phyloP scores from a whole-genome alignment of 371 early-diverging fungal species.

The Caulochytrium protostelioides region DNA sequence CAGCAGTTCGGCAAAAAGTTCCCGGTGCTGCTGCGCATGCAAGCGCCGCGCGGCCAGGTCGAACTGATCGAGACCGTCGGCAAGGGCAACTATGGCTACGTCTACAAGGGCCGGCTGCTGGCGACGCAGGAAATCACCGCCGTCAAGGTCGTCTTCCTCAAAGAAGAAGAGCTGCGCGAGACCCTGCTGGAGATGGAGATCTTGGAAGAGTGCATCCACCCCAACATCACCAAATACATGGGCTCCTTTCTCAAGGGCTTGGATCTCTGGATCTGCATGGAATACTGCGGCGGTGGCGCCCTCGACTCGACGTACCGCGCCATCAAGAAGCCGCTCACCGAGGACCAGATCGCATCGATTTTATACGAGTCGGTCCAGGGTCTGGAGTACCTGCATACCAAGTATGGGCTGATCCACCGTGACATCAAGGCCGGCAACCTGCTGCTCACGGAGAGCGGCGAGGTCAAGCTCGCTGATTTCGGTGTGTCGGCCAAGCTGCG shows the following conservation, averaged over 20 bases:
- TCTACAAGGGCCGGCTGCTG: constrained; percentile 27
- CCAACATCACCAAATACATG: constrained; percentile 24
- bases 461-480: constrained; percentile 49
- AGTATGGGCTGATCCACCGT: constrained; percentile 45
- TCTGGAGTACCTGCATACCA: constrained; percentile 42
- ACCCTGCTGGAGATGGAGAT: constrained; percentile 37
- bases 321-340: constrained; percentile 31
- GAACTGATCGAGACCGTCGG: constrained; percentile 34
- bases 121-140: constrained; percentile 34
- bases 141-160: constrained; percentile 29
- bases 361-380: constrained; percentile 35
- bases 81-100: constrained; percentile 36
- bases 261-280: constrained; percentile 39
- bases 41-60: constrained; percentile 28
- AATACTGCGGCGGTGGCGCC: constrained; percentile 35
- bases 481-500: constrained; percentile 38
- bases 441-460: constrained; percentile 37
- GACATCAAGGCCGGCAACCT: constrained; percentile 71
- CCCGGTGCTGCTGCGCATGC: constrained; percentile 23
- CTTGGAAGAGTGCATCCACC: constrained; percentile 23
- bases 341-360: constrained; percentile 33
- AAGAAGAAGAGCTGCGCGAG: constrained; percentile 35
- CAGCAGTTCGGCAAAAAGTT: constrained; percentile 28
- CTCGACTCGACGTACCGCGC: constrained; percentile 27
- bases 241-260: constrained; percentile 28